Evolutionary conservation across 352 stramenopile species (phyloP), one percentile per base, ranked within the genome.

Genomic region (Thalassiosira livingstoniorum): DNA sequence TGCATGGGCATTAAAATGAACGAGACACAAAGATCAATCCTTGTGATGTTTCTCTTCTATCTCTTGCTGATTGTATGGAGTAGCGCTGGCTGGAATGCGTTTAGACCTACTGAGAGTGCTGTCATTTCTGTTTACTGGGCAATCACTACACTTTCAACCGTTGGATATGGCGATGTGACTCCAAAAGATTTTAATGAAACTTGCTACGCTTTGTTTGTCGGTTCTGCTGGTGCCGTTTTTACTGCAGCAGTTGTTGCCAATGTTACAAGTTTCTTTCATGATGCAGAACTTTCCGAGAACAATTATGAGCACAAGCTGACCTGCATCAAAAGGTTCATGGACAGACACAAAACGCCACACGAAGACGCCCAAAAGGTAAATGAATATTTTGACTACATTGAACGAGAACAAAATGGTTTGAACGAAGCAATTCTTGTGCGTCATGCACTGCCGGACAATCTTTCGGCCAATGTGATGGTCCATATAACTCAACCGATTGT

Each of bases 251-350:
- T 92, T 34, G 78, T 92, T 64, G 83, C 87, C 13, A 89, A 90
- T 51, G 78, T 92, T 23, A 89, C 87, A 13, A 88, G 73, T 35
- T 92, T 92, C 63, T 86, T 90, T 63, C 87, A 90, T 57, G 78
- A 81, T 64, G 73, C 78, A 18, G 84, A 92, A 25, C 43, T 90
- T 18, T 90, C 87, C 32, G 83, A 90, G 62, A 83, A 89, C 71
- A 90, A 90, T 53, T 74, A 85, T 29, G 75, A 86, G 58, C 86
- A 91, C 76, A 87, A 87, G 69, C 35, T 87, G 64, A 87, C 85
- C 58, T 81, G 74, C 51, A 47, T 87, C 0, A 90, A 83, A 53
- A 60, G 72, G 42, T 91, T 89, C 53, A 77, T 90, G 35, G 80
- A 87, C n/a, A 60, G 82, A n/a, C 83, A 88, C 68, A 87, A 85